Evolutionary conservation across 768 basidiomycete species (phyloP).

Genomic region (Favolaschia claudopus): DNA sequence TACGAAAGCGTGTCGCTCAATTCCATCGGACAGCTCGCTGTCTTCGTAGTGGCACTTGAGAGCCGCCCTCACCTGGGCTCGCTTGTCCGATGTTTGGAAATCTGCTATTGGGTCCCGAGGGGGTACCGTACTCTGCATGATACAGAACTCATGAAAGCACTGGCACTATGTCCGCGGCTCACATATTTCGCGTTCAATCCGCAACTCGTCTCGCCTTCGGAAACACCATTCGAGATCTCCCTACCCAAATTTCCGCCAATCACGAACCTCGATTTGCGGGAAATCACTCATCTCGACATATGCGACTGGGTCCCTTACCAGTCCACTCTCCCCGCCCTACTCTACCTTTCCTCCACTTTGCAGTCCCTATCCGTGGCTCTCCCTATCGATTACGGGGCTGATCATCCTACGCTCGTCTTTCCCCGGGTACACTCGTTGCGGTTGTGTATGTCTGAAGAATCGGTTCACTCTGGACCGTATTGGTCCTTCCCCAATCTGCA

Average conservation of each 20-base stretch:
- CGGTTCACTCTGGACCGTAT: neutral
- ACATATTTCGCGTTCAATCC: slow-evolving; percentile 1
- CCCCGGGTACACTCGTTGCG: neutral
- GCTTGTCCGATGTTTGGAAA: slow-evolving; percentile 19
- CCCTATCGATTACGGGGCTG: neutral
- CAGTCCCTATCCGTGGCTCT: neutral
- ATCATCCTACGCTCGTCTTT: neutral
- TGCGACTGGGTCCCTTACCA: neutral
- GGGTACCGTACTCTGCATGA: slow-evolving; percentile 17
- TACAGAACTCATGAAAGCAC: neutral
- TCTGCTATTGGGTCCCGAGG: slow-evolving; percentile 20
- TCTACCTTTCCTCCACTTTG: neutral
- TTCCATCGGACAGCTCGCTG: slow-evolving; percentile 28
- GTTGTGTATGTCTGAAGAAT: neutral
- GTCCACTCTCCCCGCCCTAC: neutral
- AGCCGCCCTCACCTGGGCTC: slow-evolving; percentile 5
- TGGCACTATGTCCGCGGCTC: slow-evolving; percentile 8
- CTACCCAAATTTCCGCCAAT: neutral
- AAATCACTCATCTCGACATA: slow-evolving; percentile 4
- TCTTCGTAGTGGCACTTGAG: slow-evolving; percentile 29
- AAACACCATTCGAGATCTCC: neutral
- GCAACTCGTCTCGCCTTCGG: neutral
- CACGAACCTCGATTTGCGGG: too few species aligned
- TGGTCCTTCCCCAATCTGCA: slow-evolving; percentile 6
- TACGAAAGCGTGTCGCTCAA: slow-evolving; percentile 36